Base-by-base conservation (phyloP, 495 filamentous ascomycete species). In the Talaromyces stipitatus region DNA sequence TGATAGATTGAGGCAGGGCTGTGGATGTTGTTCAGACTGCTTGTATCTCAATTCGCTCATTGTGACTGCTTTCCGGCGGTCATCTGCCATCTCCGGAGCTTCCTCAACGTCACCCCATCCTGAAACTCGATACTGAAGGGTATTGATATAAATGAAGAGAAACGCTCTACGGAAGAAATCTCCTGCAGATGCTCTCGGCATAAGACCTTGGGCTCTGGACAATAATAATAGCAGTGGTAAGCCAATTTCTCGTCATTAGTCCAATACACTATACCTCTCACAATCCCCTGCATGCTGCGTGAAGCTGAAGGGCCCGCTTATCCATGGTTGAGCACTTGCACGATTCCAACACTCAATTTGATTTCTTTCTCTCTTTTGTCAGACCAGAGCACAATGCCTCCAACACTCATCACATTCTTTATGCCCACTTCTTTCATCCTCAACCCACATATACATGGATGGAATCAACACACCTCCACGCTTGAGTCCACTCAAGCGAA, bases 401-500 rank as follows among this genome's bases (percentile, higher is more conserved):
- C 32, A 11, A 8, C 23, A 26, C 12, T 36, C 32, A 10, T 38
- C 10, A 6, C 29, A 30, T 24, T 12, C 11, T 55, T 27, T 54
- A 8, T 38, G 23, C 6, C 32, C 1, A 36, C 20, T 23, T 28
- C 9, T 24, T 28, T 43, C n/a, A 41, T 11, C n/a, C n/a, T n/a
- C n/a, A n/a, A n/a, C n/a, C n/a, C 36, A 24, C 18, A 23, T 16
- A 54, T 33, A 55, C 8, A 55, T 55, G 54, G 54, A 55, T 29
- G 16, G 20, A 14, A 14, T 22, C 1, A 27, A 23, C 46, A 50
- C 51, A 29, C 32, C 51, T 26, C 24, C 57, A 50, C 68, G 68
- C 62, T 70, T 70, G 59, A 62, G 66, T 60, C 62, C 63, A 56
- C 51, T 59, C 54, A 68, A 64, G 48, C 55, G 55, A 27, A 51